Evolutionary conservation across 768 basidiomycete genomes (phyloP).

Genomic region (Suillus paluster): DNA sequence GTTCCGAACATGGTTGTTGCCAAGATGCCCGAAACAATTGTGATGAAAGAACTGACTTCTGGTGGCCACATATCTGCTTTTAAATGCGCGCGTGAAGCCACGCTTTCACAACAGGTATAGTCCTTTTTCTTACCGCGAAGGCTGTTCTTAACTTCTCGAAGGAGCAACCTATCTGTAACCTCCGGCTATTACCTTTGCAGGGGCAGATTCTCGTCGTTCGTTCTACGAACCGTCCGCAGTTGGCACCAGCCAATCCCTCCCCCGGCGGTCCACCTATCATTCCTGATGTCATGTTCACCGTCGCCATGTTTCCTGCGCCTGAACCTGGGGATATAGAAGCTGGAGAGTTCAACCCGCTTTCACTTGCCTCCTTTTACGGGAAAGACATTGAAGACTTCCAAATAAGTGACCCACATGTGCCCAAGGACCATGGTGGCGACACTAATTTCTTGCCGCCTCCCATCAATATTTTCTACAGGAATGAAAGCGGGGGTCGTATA

Average conservation of each 20-base stretch:
- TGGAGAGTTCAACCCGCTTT: conserved; percentile 27
- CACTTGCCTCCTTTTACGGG: conserved; percentile 35
- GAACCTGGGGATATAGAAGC: conserved; percentile 35
- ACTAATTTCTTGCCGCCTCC: conserved; percentile 33
- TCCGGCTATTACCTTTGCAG: conserved; percentile 57
- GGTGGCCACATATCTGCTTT: conserved; percentile 42
- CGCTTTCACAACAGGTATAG: conserved; percentile 24
- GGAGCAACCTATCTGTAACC: conserved; percentile 54
- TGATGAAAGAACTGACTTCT: conserved; percentile 45
- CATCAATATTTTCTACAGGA: conserved; percentile 39
- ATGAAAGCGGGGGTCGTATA: conserved; percentile 30
- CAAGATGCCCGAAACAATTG: conserved; percentile 45
- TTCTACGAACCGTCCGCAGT: conserved; percentile 31
- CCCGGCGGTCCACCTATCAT: conserved; percentile 19
- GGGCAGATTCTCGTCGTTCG: conserved; percentile 57
- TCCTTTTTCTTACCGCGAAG: conserved; percentile 16
- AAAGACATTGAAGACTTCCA: conserved; percentile 39
- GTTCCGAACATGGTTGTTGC: conserved; percentile 47
- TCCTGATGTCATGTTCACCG: conserved; percentile 32
- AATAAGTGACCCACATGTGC: conserved; percentile 33
- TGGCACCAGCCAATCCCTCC: conserved; percentile 4
- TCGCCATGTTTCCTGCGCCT: conserved; percentile 35
- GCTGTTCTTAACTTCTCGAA: conserved; percentile 22
- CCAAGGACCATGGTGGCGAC: conserved; percentile 22
- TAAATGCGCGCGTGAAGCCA: conserved; percentile 39